Percentiles rank a stretch among this genome's conserved stretches.
Evolutionary conservation across 176 grass and related monocot genomes (phyloP).

Genomic region (Panicum miliaceum): DNA sequence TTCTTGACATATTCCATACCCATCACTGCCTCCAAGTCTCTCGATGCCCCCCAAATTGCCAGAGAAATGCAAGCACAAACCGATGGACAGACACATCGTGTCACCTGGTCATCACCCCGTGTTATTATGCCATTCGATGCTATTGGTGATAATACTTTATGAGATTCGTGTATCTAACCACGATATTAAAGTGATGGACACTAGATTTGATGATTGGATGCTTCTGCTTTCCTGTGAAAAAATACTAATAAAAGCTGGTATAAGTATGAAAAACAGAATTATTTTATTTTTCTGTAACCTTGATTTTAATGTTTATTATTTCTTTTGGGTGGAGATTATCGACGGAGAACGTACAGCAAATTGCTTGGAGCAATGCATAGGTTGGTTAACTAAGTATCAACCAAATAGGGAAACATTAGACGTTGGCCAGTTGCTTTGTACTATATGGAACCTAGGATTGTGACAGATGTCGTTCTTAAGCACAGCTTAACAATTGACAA

Average conservation of each 20-base stretch:
- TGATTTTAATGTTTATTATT: neutral
- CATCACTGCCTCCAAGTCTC: neutral
- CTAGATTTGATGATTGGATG: constrained; percentile 20
- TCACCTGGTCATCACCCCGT: constrained; percentile 14
- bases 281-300: neutral
- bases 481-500: neutral
- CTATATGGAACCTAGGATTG: constrained; percentile 5
- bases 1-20: neutral
- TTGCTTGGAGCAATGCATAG: neutral
- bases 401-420: neutral
- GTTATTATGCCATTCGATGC: constrained; percentile 18
- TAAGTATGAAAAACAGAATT: neutral
- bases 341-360: neutral
- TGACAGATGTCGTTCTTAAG: neutral
- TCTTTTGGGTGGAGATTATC: neutral
- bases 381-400: neutral
- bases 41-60: neutral
- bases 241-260: neutral
- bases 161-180: constrained; percentile 44
- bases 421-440: neutral
- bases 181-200: constrained; percentile 17
- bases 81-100: constrained; percentile 33
- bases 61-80: constrained; percentile 15
- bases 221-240: neutral
- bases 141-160: neutral